These are phyloP conservation scores for Suhomyces canberraensis DNA, from an alignment of 805 yeast genomes.

Conservation along the genomic window DNA sequence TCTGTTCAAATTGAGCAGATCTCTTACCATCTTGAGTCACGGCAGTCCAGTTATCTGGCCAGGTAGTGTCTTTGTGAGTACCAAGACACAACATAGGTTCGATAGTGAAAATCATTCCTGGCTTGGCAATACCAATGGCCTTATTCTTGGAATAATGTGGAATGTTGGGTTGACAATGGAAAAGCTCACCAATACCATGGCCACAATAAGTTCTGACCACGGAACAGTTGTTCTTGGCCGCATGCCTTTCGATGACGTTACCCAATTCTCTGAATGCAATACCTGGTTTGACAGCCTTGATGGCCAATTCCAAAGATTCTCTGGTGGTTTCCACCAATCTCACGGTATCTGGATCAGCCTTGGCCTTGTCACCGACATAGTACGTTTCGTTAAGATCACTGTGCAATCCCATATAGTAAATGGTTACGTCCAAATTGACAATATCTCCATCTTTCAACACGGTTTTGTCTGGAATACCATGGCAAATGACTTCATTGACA, in stretches of 20 bases:
- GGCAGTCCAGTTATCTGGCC: constrained; percentile 99
- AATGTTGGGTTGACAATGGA: constrained; percentile 89
- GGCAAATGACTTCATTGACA: constrained; percentile 92
- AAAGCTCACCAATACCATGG: constrained; percentile 82
- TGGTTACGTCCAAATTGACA: constrained; percentile 82
- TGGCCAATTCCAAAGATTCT: constrained; percentile 82
- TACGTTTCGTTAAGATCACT: constrained; percentile 95
- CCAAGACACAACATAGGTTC: constrained; percentile 97
- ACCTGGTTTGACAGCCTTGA: constrained; percentile 86
- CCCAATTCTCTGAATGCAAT: constrained; percentile 83
- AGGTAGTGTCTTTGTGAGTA: constrained; percentile 68
- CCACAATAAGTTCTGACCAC: constrained; percentile 92
- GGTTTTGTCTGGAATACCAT: constrained; percentile 93
- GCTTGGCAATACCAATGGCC: constrained; percentile 88
- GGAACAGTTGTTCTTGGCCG: constrained; percentile 70
- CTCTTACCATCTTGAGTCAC: constrained; percentile 84
- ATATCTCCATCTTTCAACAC: constrained; percentile 91
- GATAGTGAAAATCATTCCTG: constrained; percentile 95
- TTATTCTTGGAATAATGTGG: constrained; percentile 95
- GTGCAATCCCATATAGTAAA: constrained; percentile 85
- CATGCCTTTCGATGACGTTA: constrained; percentile 82
- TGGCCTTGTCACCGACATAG: constrained; percentile 89
- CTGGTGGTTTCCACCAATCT: constrained; percentile 85
- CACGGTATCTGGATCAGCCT: constrained; percentile 74
- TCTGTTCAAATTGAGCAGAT: constrained; percentile 95